Evolutionary conservation across 179 eudicot genomes (phyloP).

Genomic region (Spinacia oleracea): DNA sequence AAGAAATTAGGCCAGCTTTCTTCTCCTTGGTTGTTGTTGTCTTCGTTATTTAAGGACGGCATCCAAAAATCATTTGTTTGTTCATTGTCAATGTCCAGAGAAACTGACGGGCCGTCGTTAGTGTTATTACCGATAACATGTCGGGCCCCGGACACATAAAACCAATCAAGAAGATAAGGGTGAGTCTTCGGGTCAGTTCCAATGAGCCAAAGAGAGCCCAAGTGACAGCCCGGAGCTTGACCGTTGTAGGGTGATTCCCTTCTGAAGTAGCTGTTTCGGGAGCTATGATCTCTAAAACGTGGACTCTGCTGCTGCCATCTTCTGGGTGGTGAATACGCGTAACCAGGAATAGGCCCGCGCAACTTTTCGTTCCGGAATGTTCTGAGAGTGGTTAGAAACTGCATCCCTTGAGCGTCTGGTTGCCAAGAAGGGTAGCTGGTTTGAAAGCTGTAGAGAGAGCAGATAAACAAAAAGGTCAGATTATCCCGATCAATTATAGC

Average conservation of each 20-base stretch:
- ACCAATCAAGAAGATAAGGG: constrained; percentile 86
- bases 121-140: constrained; percentile 26
- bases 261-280: constrained; percentile 42
- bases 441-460: constrained; percentile 63
- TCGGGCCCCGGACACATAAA: constrained; percentile 57
- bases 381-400: constrained; percentile 56
- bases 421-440: constrained; percentile 83
- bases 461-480: neutral
- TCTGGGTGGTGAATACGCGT: constrained; percentile 37
- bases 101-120: constrained; percentile 28
- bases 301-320: constrained; percentile 40
- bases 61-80: constrained; percentile 40
- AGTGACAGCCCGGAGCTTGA: constrained; percentile 36
- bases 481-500: too few relatives aligned
- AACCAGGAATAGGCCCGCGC: constrained; percentile 34
- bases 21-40: constrained; percentile 29
- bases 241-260: constrained; percentile 42
- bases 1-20: constrained; percentile 47
- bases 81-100: constrained; percentile 37
- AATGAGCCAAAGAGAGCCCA: constrained; percentile 63
- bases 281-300: constrained; percentile 35
- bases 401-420: constrained; percentile 70
- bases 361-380: constrained; percentile 61
- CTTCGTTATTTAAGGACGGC: constrained; percentile 37
- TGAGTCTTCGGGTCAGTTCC: constrained; percentile 54